Base-by-base conservation (phyloP, 345 rosid genomes). In the Eucalyptus dawsonii region DNA sequence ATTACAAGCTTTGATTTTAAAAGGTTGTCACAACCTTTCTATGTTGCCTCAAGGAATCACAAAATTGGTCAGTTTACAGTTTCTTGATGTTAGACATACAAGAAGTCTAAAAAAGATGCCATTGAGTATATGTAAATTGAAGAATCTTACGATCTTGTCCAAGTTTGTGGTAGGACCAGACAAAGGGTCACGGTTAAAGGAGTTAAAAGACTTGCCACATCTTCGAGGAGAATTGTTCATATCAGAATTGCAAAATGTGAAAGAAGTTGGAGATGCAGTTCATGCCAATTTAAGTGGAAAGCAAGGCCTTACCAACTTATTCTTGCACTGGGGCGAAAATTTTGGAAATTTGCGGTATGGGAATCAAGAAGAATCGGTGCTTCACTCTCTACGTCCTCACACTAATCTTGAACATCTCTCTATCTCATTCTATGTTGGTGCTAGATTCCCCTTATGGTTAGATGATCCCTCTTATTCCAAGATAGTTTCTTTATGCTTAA, bases 361-460 rank as follows among this genome's bases (percentile, higher is more conserved):
- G 9, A 14, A 15, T 22, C 2, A 3, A 0, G 80, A 67, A 29
- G 34, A 5, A 13, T 1, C 0, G 5, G 72, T 58, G 65, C n/a
- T 58, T 58, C 27, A 24, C 65, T 58, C n/a, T 58, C 2, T 58
- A 1, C 65, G 3, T 4, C 65, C 65, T 58, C 65, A 60, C 31
- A 27, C 67, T 25, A 60, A 60, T 60, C 31, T 60, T 60, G 67
- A 27, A 60, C 29, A 60, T 60, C 31, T 60, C 16, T 24, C 67
- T 60, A 60, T 60, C 14, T 60, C 2, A 14, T 11, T 27, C 67
- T 60, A 60, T 60, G 31, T 29, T 60, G 67, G 67, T 27, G 8
- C 31, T 27, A 60, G 4, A 27, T 27, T 60, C 15, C 67, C 67
- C 7, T 27, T n/a, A 27, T 60, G 67, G 67, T 60, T 60, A 6